These are phyloP conservation scores for Cupressus sempervirens DNA, from an alignment of 75 land plant species.

Conservation along the genomic window DNA sequence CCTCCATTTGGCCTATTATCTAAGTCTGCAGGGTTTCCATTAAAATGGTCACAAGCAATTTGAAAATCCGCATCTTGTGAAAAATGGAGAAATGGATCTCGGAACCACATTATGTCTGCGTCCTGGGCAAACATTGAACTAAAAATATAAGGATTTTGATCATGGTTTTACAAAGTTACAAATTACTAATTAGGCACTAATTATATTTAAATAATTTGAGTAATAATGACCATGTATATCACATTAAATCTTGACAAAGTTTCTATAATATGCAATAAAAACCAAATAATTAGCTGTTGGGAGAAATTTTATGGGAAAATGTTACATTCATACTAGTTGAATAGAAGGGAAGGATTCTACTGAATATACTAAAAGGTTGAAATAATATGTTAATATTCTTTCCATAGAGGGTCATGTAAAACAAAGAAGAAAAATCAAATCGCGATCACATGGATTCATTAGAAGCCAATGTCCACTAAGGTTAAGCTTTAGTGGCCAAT, in stretches of 20 bases:
- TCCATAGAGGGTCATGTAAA: not conserved
- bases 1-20: conserved; percentile 77
- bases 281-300: not conserved
- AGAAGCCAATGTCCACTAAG: not conserved
- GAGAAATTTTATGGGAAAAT: not conserved
- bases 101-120: conserved; percentile 91
- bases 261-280: not conserved
- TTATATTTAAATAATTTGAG: not conserved
- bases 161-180: not conserved
- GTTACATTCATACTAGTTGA: not conserved
- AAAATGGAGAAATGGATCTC: conserved; percentile 77
- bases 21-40: conserved; percentile 48
- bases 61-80: conserved; percentile 66
- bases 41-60: conserved; percentile 82
- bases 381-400: not conserved
- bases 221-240: not conserved
- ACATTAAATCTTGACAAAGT: not conserved
- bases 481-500: not conserved
- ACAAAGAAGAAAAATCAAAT: not conserved
- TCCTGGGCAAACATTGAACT: conserved; percentile 48
- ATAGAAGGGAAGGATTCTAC: not conserved
- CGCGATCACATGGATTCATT: not conserved
- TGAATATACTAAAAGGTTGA: not conserved
- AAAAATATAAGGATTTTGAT: not conserved
- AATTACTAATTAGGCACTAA: not conserved